These are phyloP conservation scores for Laburnicola sp. DNA, from an alignment of 2,329 filamentous ascomycete genomes.

Conservation along the genomic window DNA sequence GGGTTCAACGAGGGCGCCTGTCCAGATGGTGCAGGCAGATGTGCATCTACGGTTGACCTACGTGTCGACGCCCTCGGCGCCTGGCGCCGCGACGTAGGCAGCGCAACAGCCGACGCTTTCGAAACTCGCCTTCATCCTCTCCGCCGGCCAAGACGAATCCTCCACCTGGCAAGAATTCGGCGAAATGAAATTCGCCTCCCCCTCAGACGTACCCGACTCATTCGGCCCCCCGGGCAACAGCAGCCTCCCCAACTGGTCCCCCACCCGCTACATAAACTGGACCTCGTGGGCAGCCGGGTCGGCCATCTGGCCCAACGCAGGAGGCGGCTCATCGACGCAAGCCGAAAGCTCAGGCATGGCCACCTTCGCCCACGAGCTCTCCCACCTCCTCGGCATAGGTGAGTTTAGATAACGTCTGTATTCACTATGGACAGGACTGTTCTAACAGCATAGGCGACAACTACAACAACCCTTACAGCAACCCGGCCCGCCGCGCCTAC, in stretches of 20 bases:
- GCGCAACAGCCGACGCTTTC: slow-evolving; percentile 52
- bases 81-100: slow-evolving; percentile 57
- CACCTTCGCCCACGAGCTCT: slow-evolving; percentile 58
- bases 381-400: slow-evolving; percentile 52
- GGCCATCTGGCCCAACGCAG: slow-evolving; percentile 59
- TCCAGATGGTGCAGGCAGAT: slow-evolving; percentile 47
- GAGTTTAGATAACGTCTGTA: too few species aligned
- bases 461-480: slow-evolving; percentile 58
- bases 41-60: slow-evolving; percentile 49
- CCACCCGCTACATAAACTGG: slow-evolving; percentile 58
- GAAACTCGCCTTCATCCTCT: slow-evolving; percentile 60
- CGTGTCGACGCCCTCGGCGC: slow-evolving; percentile 54
- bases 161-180: slow-evolving; percentile 62
- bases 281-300: slow-evolving; percentile 58
- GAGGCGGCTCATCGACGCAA: slow-evolving; percentile 57
- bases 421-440: too few species aligned
- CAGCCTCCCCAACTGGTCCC: slow-evolving; percentile 51
- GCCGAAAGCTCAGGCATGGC: slow-evolving; percentile 58
- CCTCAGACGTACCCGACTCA: slow-evolving; percentile 53
- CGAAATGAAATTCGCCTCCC: slow-evolving; percentile 56
- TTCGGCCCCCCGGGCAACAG: slow-evolving; percentile 55
- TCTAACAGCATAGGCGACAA: too few species aligned
- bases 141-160: slow-evolving; percentile 59
- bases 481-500: slow-evolving; percentile 52
- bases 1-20: slow-evolving; percentile 56